A percentile compares a stretch with the other conserved stretches of the same genome.
These are phyloP conservation scores for Centrapalus pauciflorus DNA, from an alignment of 129 eudicot species.

Conservation along the genomic window DNA sequence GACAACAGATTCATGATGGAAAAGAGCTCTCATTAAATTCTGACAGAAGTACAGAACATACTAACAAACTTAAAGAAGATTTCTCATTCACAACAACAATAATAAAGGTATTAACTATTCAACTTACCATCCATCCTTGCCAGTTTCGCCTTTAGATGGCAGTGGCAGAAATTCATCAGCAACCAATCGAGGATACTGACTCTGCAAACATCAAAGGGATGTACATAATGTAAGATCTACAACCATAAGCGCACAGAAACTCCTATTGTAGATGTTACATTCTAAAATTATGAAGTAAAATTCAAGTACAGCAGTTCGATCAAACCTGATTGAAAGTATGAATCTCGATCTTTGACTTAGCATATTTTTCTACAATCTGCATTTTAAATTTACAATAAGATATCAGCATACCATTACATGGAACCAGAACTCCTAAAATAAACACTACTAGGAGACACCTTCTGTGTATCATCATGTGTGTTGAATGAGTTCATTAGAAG, in stretches of 20 bases:
- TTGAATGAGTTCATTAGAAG: slow-evolving; percentile 97
- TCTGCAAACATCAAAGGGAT: slow-evolving; percentile 53
- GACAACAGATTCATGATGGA: background rate
- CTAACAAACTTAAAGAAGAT: too few relatives aligned
- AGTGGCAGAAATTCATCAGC: slow-evolving; percentile 79
- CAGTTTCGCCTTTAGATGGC: slow-evolving; percentile 72
- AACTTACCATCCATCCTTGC: slow-evolving; percentile 95
- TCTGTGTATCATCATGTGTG: slow-evolving; percentile 94
- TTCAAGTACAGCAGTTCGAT: background rate
- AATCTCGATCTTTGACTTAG: slow-evolving; percentile 64
- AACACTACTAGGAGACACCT: slow-evolving; percentile 39
- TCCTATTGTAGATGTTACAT: background rate
- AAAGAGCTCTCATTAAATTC: background rate
- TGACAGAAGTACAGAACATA: background rate
- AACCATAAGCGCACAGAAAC: background rate
- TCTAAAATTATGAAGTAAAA: background rate
- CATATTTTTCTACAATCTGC: slow-evolving; percentile 87
- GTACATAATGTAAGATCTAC: background rate
- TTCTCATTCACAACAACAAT: background rate
- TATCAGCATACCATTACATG: background rate
- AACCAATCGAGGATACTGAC: slow-evolving; percentile 94
- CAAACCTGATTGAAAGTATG: slow-evolving; percentile 95
- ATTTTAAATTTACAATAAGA: background rate
- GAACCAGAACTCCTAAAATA: background rate
- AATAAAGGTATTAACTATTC: background rate